Conservation (phyloP, 305 asterid genomes). For the Ajuga reptans region DNA sequence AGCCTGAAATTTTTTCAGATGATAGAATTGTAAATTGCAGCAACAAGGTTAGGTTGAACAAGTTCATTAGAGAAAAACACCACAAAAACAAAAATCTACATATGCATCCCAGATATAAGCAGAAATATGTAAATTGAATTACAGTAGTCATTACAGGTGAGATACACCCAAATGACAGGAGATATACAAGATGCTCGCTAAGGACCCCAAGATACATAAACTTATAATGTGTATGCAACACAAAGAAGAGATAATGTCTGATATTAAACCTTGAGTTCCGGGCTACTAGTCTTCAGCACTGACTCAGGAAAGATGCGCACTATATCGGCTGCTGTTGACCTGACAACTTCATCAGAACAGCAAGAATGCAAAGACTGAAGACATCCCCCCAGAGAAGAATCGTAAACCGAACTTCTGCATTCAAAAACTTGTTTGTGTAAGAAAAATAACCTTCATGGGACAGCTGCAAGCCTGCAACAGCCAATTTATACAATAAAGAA, state of each 20-base stretch:
- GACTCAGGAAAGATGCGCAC: constrained; percentile 52
- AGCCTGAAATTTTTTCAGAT: constrained; percentile 46
- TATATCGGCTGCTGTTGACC: constrained; percentile 67
- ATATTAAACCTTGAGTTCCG: constrained; percentile 66
- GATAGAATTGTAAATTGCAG: constrained; percentile 17
- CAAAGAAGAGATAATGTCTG: constrained; percentile 13
- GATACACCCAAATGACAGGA: neutral
- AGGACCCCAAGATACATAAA: neutral
- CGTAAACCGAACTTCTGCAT: constrained; percentile 68
- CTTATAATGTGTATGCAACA: neutral
- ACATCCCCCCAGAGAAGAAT: constrained; percentile 76
- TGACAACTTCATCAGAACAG: constrained; percentile 67
- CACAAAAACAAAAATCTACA: neutral
- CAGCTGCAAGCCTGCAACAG: constrained; percentile 9
- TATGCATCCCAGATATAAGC: too few relatives aligned
- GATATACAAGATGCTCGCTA: constrained; percentile 3
- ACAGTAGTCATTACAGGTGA: neutral
- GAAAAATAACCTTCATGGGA: constrained; percentile 14
- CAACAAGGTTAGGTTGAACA: constrained; percentile 14
- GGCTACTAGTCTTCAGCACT: constrained; percentile 63
- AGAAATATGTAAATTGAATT: neutral
- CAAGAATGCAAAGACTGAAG: constrained; percentile 62
- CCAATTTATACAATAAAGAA: constrained; percentile 14
- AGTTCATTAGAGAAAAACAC: neutral
- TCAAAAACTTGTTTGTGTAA: constrained; percentile 21